A percentile compares a stretch with the other conserved stretches of the same genome.
These are phyloP conservation scores for Candida ulmi DNA, from an alignment of 805 yeast genomes.

Conservation along the genomic window DNA sequence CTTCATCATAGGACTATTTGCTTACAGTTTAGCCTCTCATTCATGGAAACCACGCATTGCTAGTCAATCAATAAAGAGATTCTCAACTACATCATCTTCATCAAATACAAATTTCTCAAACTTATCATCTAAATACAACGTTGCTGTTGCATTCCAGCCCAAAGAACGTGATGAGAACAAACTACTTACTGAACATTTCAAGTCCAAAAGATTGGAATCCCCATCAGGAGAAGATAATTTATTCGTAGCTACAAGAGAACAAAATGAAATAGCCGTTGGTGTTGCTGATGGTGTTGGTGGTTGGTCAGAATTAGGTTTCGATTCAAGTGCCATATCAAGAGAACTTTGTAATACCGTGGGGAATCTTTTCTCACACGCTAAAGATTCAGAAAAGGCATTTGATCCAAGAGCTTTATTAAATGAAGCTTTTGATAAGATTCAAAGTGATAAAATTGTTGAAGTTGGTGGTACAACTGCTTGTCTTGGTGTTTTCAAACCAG, in stretches of 20 bases:
- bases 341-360: slow-evolving; percentile 62
- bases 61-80: slow-evolving; percentile 1
- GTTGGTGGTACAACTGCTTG: slow-evolving; percentile 96
- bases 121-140: slow-evolving; percentile 37
- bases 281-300: slow-evolving; percentile 98
- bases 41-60: slow-evolving; percentile 1
- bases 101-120: slow-evolving; percentile 13
- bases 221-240: slow-evolving; percentile 78
- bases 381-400: slow-evolving; percentile 5
- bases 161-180: slow-evolving; percentile 56
- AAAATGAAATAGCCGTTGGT: slow-evolving; percentile 48
- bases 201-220: slow-evolving; percentile 36
- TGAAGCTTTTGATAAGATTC: slow-evolving; percentile 50
- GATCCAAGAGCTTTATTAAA: slow-evolving; percentile 39
- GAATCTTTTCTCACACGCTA: slow-evolving; percentile 15
- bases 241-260: slow-evolving; percentile 38
- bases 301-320: slow-evolving; percentile 89
- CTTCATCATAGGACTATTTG: slow-evolving; percentile 11
- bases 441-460: slow-evolving; percentile 51
- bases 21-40: slow-evolving; percentile 17
- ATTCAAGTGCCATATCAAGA: slow-evolving; percentile 81
- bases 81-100: slow-evolving; percentile 9
- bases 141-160: slow-evolving; percentile 70
- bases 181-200: slow-evolving; percentile 26
- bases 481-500: slow-evolving; percentile 61